These are phyloP conservation scores for Cladorrhinum sp. DNA, from an alignment of 2,329 filamentous ascomycete genomes.

Conservation along the genomic window DNA sequence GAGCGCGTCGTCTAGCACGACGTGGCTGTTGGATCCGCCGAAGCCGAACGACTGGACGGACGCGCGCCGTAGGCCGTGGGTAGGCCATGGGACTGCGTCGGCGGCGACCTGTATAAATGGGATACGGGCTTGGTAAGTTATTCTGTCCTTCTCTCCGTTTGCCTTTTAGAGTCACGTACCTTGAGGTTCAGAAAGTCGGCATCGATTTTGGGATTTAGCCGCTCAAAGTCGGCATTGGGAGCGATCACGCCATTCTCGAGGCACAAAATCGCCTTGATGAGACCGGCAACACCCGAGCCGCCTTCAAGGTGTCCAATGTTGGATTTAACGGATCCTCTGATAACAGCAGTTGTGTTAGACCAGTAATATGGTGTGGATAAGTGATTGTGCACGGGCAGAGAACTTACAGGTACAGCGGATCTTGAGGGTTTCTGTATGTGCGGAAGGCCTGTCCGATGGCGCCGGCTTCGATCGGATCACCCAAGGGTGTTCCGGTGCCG, in stretches of 20 bases:
- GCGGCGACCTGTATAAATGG: too few relatives aligned
- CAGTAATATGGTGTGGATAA: too few relatives aligned
- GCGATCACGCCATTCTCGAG: conserved; percentile 23
- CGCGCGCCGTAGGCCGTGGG: conserved; percentile 1
- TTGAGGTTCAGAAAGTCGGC: background rate
- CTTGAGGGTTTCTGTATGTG: background rate
- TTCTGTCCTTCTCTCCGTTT: too few relatives aligned
- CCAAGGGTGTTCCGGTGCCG: conserved; percentile 31
- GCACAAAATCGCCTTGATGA: conserved; percentile 22
- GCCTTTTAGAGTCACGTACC: conserved; percentile 4
- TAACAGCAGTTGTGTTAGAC: too few relatives aligned
- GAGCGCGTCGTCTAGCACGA: conserved; percentile 11
- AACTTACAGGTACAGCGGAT: too few relatives aligned
- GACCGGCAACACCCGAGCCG: conserved; percentile 17
- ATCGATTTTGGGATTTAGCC: conserved; percentile 19
- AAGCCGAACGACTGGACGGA: conserved; percentile 15
- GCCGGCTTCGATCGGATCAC: conserved; percentile 10
- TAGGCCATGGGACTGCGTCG: conserved; percentile 9
- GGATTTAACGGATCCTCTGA: conserved; percentile 19
- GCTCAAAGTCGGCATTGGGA: conserved; percentile 19
- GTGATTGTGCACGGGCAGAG: too few relatives aligned
- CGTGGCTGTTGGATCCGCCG: conserved; percentile 13
- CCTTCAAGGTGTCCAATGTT: conserved; percentile 28
- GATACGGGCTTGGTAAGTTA: too few relatives aligned
- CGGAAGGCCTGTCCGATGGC: background rate